Evolutionary conservation across 2,329 filamentous ascomycete species (phyloP), one percentile per base, ranked within the genome.

Genomic region (Zymoseptoria pseudotritici): DNA sequence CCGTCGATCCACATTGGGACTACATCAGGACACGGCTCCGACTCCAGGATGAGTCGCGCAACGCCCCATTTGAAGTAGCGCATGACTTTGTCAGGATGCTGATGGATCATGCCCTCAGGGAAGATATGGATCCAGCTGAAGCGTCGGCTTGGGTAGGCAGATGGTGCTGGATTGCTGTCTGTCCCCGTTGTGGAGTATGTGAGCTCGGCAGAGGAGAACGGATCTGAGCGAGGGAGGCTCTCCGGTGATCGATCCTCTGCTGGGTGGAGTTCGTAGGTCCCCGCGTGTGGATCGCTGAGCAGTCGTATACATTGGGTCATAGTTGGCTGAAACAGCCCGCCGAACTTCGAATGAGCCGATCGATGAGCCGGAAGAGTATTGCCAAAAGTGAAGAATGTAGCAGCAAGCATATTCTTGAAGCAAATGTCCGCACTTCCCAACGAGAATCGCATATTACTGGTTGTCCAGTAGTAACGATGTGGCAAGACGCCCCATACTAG

Each of bases 41-140:
- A 85, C 75, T 99, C 94, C 53, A 99, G 84, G 60, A 99, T 94
- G 60, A 97, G 81, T 2, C 94, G 85, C 6, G 93, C 91, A 1
- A 97, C 82, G 1, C 94, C 94, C 94, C 94, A 99, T 78, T 96
- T 97, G 83, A 97, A 97, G 77, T 99, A 99, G 29, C 94, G 88
- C 80, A 97, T 87, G 7, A 87, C 85, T 68, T 86, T 85, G 50
- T 86, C 79, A 1, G 88, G 83, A 66, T 91, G 86, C 76, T 99
- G 94, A 75, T 97, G 92, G 53, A 96, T 91, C 74, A 89, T 91
- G 54, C 91, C 94, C 76, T 99, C 94, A 11, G 94, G 94, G 74
- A 97, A 97, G 58, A 97, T 88, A 74, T 99, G 94, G 3, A 99
- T 80, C 94, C 94, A 99, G 52, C 85, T 84, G 73, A 89, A 83